These are phyloP conservation scores for Lunularia cruciata DNA, from an alignment of 225 moss, liverwort and hornwort genomes.

Conservation along the genomic window DNA sequence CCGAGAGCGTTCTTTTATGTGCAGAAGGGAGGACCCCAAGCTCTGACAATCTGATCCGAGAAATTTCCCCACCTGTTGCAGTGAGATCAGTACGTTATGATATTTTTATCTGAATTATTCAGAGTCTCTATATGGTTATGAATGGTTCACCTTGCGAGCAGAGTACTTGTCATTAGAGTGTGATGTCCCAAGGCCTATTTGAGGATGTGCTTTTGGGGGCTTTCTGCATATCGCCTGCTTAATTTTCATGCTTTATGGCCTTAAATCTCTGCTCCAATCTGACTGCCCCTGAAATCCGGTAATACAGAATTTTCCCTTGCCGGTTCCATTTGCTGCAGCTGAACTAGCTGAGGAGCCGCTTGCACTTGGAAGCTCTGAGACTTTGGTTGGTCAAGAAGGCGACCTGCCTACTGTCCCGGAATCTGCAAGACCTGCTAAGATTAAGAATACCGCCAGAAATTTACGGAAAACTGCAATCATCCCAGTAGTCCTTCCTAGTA, in stretches of 20 bases:
- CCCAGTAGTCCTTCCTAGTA: background rate
- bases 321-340: background rate
- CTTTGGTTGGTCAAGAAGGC: background rate
- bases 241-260: too few relatives aligned
- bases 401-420: background rate
- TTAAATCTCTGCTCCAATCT: too few relatives aligned
- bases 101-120: background rate
- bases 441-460: constrained; percentile 11
- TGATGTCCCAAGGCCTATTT: too few relatives aligned
- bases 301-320: constrained; percentile 18
- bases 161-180: too few relatives aligned
- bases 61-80: constrained; percentile 8
- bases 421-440: background rate
- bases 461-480: background rate
- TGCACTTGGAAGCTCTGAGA: background rate
- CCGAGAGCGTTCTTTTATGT: background rate
- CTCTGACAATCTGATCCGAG: background rate
- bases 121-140: too few relatives aligned
- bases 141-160: too few relatives aligned
- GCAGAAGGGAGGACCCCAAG: background rate
- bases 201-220: too few relatives aligned
- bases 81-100: constrained; percentile 17
- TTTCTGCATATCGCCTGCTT: too few relatives aligned
- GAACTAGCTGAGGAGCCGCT: background rate
- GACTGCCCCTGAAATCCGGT: too few relatives aligned